Evolutionary conservation across 2,329 filamentous ascomycete species (phyloP), one percentile per base, ranked within the genome.

Genomic region (Trichoderma arundinaceum): DNA sequence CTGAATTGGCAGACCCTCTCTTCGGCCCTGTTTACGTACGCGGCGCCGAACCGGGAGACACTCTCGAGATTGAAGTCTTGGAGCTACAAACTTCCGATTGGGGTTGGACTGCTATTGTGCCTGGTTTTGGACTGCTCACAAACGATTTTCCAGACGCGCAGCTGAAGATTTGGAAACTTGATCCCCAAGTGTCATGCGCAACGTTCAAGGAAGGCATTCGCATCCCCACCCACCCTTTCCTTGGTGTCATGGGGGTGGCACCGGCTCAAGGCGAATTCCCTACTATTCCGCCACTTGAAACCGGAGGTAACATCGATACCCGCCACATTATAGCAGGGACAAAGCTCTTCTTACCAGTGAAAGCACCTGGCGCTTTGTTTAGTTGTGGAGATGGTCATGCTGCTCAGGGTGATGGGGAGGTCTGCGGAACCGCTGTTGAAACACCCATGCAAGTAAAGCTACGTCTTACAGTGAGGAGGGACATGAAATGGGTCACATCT

Each of bases 211-310:
- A 60, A 7, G 57, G 57, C 19, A 60, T 60, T 39, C 44, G 57
- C 17, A 60, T 60, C 22, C 57, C 57, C 32, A 60, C 44, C 39
- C 57, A 60, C 13, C 57, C 57, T 3, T 60, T 60, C 8, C 57
- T 60, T 41, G 57, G 57, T 39, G 57, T 60, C 8, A 60, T 60
- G 57, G 57, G 57, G 10, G 57, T 60, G n/a, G 57, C 57, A 4
- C 57, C 57, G 3, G 44, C 13, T 6, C 44, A 60, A n/a, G 57
- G 57, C 44, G 57, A 60, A 15, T 60, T 51, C 12, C 33, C 57
- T 48, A 60, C 57, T 13, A 60, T 60, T 51, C 57, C 57, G 22
- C 57, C 57, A 6, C 44, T 60, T 7, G 57, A 60, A 5, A 60
- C 57, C 7, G 57, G 57, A 48, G 57, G 57, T 7, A 60, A 60